These are phyloP conservation scores for Coniochaeta pulveracea DNA, from an alignment of 2,329 filamentous ascomycete genomes.

Conservation along the genomic window DNA sequence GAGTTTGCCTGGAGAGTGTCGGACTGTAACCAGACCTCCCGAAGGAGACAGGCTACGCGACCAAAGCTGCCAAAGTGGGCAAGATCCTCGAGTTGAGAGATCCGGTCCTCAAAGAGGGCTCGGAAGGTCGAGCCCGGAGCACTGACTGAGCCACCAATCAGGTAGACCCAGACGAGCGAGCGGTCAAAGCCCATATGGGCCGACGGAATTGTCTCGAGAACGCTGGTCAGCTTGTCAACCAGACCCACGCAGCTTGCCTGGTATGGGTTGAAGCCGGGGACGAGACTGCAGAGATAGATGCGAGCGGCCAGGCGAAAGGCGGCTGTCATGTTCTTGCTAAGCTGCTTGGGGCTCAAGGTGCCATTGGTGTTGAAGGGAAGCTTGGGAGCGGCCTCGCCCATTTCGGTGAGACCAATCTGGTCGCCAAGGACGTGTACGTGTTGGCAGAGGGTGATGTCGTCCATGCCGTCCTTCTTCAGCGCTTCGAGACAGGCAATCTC, in stretches of 20 bases:
- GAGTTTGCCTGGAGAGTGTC: conserved; percentile 26
- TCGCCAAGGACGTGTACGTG: conserved; percentile 82
- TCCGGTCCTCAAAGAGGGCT: conserved; percentile 63
- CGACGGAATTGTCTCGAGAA: conserved; percentile 71
- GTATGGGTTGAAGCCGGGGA: conserved; percentile 73
- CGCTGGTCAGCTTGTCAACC: conserved; percentile 64
- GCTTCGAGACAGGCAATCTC: conserved; percentile 95
- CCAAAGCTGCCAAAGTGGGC: conserved; percentile 77
- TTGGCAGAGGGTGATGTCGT: conserved; percentile 75
- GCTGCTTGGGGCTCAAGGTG: conserved; percentile 67
- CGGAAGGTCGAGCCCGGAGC: conserved; percentile 65
- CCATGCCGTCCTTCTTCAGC: conserved; percentile 71
- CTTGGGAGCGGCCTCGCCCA: conserved; percentile 44
- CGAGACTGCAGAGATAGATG: conserved; percentile 92
- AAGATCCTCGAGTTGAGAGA: conserved; percentile 63
- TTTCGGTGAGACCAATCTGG: conserved; percentile 75
- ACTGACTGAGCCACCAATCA: conserved; percentile 75
- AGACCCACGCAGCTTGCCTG: conserved; percentile 66
- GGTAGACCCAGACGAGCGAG: conserved; percentile 84
- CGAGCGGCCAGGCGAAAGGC: conserved; percentile 87
- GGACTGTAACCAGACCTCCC: conserved; percentile 77
- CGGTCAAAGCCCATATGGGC: conserved; percentile 79
- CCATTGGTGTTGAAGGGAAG: conserved; percentile 58
- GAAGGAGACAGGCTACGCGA: conserved; percentile 65
- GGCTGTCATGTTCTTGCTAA: conserved; percentile 78